Percentiles rank a stretch among this genome's conserved stretches.
Evolutionary conservation across 225 moss, liverwort and hornwort genomes (phyloP).

Genomic region (Straminergon stramineum): DNA sequence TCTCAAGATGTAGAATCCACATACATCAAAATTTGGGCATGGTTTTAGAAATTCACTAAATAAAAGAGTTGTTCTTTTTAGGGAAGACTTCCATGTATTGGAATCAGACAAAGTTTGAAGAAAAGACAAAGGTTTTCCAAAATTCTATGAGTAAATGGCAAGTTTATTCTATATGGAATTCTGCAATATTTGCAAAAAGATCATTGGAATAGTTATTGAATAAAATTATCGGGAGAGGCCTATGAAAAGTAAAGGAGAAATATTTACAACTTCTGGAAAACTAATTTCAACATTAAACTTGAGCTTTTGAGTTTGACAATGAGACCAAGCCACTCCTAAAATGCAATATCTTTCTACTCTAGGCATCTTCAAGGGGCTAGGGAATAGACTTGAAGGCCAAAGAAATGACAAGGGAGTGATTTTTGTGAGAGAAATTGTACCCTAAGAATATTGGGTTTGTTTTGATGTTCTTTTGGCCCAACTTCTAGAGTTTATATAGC

Average conservation of each 20-base stretch:
- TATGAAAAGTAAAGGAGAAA: background rate
- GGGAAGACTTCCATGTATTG: accelerated
- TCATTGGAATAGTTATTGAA: too few relatives aligned
- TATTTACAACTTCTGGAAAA: background rate
- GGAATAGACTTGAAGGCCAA: background rate
- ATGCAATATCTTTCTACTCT: background rate
- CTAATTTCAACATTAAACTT: background rate
- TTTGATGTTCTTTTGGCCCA: accelerated
- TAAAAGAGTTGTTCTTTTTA: background rate
- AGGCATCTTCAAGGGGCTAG: accelerated
- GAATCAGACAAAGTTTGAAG: background rate
- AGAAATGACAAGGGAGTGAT: accelerated
- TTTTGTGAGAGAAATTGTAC: background rate
- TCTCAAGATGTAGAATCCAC: background rate
- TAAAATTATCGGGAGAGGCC: too few relatives aligned
- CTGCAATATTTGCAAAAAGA: background rate
- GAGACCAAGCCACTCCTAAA: background rate
- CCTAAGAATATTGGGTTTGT: too few relatives aligned
- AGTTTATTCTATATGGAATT: background rate
- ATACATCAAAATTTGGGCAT: too few relatives aligned
- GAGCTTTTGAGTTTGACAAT: background rate
- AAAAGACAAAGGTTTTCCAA: background rate
- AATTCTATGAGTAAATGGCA: too few relatives aligned
- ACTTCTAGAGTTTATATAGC: background rate
- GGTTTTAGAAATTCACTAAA: background rate